phyloP scores from a whole-genome alignment of 306 rosid genomes.

The Sicyos baderoa region DNA sequence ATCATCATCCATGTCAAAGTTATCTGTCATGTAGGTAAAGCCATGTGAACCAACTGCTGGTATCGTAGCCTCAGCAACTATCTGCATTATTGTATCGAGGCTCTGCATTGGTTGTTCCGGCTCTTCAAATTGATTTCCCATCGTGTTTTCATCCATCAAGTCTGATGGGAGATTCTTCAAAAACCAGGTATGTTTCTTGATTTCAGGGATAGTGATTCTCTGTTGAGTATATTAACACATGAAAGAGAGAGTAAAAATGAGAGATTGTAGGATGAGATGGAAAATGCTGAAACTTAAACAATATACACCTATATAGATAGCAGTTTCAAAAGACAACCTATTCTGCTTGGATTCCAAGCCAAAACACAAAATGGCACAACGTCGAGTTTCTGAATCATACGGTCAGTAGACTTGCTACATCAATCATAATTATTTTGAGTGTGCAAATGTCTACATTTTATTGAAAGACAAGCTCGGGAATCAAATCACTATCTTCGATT shows the following conservation, averaged over 20 bases:
- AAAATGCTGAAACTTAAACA: background rate
- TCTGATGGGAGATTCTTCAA: slow-evolving; percentile 76
- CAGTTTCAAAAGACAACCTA: too few species aligned
- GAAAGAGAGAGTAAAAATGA: background rate
- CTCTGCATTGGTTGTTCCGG: slow-evolving; percentile 94
- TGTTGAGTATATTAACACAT: slow-evolving; percentile 23
- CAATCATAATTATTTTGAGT: background rate
- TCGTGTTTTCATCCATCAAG: slow-evolving; percentile 53
- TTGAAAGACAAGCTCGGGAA: background rate
- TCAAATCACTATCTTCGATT: background rate
- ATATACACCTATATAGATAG: background rate
- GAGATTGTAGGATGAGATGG: background rate
- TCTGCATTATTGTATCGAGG: slow-evolving; percentile 71
- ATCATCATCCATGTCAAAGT: slow-evolving; percentile 51
- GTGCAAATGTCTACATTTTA: background rate
- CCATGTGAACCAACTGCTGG: slow-evolving; percentile 61
- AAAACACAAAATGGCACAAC: background rate
- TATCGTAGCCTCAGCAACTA: slow-evolving; percentile 82
- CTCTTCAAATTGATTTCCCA: slow-evolving; percentile 60
- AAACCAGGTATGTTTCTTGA: slow-evolving; percentile 73
- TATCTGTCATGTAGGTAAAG: slow-evolving; percentile 37
- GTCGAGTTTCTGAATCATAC: background rate
- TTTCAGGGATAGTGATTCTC: slow-evolving; percentile 81
- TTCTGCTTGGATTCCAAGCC: background rate
- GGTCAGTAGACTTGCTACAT: background rate